Evolutionary conservation across 768 basidiomycete genomes (phyloP).

Genomic region (Cubamyces lactineus): DNA sequence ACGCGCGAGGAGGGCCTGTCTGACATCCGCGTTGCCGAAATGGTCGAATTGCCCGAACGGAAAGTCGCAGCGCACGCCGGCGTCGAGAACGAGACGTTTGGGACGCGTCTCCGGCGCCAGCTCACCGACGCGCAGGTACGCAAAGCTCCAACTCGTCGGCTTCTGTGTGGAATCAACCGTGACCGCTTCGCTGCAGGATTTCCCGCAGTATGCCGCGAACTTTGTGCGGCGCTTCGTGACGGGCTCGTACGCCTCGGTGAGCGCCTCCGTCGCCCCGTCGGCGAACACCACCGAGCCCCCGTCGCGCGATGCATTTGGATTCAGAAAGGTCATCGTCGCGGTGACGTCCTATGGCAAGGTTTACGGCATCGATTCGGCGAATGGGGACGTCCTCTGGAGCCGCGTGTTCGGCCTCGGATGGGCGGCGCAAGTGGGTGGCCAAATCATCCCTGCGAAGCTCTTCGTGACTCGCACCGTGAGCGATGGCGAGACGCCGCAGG

Average conservation of each 20-base stretch:
- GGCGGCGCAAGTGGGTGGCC: slow-evolving; percentile 59
- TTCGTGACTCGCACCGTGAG: slow-evolving; percentile 56
- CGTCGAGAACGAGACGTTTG: slow-evolving; percentile 50
- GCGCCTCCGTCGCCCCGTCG: slow-evolving; percentile 39
- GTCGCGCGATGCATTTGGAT: slow-evolving; percentile 80
- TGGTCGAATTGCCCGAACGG: slow-evolving; percentile 78
- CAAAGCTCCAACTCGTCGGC: background rate
- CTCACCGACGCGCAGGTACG: slow-evolving; percentile 60
- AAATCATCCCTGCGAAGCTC: slow-evolving; percentile 60
- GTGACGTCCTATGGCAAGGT: slow-evolving; percentile 76
- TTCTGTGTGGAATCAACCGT: background rate
- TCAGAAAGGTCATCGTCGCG: slow-evolving; percentile 79
- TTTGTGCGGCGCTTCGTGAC: slow-evolving; percentile 76
- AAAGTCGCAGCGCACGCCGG: slow-evolving; percentile 40
- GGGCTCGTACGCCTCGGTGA: slow-evolving; percentile 61
- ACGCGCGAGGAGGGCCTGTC: slow-evolving; percentile 81
- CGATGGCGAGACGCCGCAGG: slow-evolving; percentile 52
- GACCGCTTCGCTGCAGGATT: slow-evolving; percentile 46
- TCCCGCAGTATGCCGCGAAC: slow-evolving; percentile 68
- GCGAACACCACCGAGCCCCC: slow-evolving; percentile 43
- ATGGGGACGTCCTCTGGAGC: slow-evolving; percentile 80
- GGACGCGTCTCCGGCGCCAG: slow-evolving; percentile 57
- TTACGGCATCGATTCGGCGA: slow-evolving; percentile 81
- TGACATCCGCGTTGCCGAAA: slow-evolving; percentile 60
- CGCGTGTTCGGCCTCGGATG: slow-evolving; percentile 75